Base-by-base conservation (phyloP, 2,329 filamentous ascomycete genomes). In the Leptographium galeiforme region DNA sequence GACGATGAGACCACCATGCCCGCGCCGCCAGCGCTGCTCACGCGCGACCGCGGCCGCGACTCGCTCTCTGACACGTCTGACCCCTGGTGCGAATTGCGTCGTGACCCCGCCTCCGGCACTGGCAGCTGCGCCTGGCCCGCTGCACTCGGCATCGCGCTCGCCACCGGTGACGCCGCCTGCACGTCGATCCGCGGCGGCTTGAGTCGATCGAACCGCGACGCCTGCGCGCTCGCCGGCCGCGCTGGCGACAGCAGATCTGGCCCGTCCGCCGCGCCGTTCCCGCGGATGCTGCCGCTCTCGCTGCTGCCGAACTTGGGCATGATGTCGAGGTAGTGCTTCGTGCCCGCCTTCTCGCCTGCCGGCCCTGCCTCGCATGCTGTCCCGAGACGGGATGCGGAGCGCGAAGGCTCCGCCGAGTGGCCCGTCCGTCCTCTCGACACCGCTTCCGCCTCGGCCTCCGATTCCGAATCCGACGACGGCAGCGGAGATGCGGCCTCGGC, bases 101-200 rank as follows among this genome's bases (percentile, higher is more conserved):
- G 60, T 43, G 44, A 16, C 16, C 34, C 18, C 34, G 52, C 10
- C 65, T 51, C 18, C 33, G 39, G 48, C 16, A 49, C 25, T 19
- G 25, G 43, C 40, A 45, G 38, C 49, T 33, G 30, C 32, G 34
- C 7, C 38, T 16, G 18, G 19, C 8, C 43, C 0, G 33, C 41
- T 7, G 49, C 33, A 8, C 13, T 33, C n/a, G 66, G 62, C n/a
- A n/a, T 34, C 25, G 16, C 14, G n/a, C 69, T 67, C 7, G 62
- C 60, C 10, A 66, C 67, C 4, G 70, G 67, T 6, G 71, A 70
- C 1, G 69, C 67, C 19, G 64, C 68, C 43, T 70, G 66, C 18
- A 75, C 63, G 56, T 78, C 73, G 53, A 77, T 73, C 14, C 66
- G 68, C 0, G 73, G 72, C 8, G 73, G 74, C 56, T 75, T 78